Evolutionary conservation across 176 grass and related monocot genomes (phyloP).

Genomic region (Oryza australiensis): DNA sequence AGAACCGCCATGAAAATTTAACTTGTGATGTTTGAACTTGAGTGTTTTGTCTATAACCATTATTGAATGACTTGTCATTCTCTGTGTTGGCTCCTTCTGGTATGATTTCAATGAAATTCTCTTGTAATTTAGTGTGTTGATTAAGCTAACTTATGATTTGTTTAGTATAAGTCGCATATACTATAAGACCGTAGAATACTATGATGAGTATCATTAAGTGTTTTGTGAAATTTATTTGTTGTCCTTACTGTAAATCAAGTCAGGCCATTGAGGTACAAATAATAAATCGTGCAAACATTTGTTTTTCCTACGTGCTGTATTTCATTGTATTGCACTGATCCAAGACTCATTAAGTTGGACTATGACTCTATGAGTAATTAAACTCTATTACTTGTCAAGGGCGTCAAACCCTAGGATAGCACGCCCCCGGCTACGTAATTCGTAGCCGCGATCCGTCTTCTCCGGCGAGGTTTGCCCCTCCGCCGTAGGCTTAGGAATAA

Average conservation of each 20-base stretch:
- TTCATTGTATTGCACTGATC: no score
- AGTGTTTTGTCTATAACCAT: not conserved
- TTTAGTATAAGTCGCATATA: not conserved
- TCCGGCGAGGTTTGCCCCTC: no score
- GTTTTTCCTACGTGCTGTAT: no score
- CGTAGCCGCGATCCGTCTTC: no score
- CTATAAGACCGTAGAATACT: not conserved
- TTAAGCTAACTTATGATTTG: not conserved
- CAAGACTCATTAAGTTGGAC: not conserved
- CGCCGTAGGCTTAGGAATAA: no score
- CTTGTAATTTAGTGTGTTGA: not conserved
- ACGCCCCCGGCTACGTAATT: no score
- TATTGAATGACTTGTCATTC: not conserved
- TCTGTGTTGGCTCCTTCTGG: not conserved
- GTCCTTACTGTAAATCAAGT: not conserved
- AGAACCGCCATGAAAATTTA: not conserved
- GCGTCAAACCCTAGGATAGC: no score
- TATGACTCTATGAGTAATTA: no score
- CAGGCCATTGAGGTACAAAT: not conserved
- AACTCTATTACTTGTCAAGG: no score
- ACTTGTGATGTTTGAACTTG: not conserved
- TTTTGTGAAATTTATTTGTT: not conserved
- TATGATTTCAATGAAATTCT: not conserved
- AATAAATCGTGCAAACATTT: not conserved
- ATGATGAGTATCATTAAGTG: not conserved